These are phyloP conservation scores for Aspergillus sp. DNA, from an alignment of 2,329 filamentous ascomycete genomes.

Conservation along the genomic window DNA sequence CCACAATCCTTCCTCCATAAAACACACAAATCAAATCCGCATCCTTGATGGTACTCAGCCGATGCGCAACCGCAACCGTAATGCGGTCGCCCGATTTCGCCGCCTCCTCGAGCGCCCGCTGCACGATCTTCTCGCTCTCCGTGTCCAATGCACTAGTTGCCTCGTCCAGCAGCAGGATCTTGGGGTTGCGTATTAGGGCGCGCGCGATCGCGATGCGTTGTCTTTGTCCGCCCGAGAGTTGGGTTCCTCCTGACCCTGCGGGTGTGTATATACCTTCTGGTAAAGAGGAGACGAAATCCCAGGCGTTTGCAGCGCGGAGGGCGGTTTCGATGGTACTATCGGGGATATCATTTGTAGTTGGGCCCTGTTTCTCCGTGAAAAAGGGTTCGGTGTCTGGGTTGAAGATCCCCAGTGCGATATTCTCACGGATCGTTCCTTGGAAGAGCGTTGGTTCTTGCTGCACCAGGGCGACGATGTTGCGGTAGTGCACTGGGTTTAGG, in stretches of 20 bases:
- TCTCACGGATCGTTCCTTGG: conserved; percentile 86
- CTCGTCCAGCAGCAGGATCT: conserved; percentile 80
- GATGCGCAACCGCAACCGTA: conserved; percentile 91
- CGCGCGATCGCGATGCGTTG: conserved; percentile 92
- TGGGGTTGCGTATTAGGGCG: conserved; percentile 82
- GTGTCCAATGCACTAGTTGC: conserved; percentile 59
- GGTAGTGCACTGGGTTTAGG: conserved; percentile 83
- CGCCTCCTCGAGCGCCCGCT: conserved; percentile 75
- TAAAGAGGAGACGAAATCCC: conserved; percentile 83
- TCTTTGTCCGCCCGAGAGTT: conserved; percentile 89
- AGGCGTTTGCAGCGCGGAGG: conserved; percentile 87
- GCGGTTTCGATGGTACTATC: conserved; percentile 74
- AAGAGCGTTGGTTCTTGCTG: conserved; percentile 94
- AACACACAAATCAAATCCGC: conserved; percentile 95
- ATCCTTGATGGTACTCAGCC: conserved; percentile 88
- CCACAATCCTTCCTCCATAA: conserved; percentile 80
- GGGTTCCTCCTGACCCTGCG: conserved; percentile 80
- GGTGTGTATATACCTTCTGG: conserved; percentile 83
- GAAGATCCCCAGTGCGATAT: conserved; percentile 77
- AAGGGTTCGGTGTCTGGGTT: conserved; percentile 47
- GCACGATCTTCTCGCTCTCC: conserved; percentile 55
- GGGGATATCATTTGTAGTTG: conserved; percentile 40
- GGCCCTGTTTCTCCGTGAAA: background rate
- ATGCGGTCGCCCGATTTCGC: conserved; percentile 69
- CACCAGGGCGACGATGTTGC: conserved; percentile 79